phyloP scores from a whole-genome alignment of 2,329 filamentous ascomycete species.

The Calycina marina region DNA sequence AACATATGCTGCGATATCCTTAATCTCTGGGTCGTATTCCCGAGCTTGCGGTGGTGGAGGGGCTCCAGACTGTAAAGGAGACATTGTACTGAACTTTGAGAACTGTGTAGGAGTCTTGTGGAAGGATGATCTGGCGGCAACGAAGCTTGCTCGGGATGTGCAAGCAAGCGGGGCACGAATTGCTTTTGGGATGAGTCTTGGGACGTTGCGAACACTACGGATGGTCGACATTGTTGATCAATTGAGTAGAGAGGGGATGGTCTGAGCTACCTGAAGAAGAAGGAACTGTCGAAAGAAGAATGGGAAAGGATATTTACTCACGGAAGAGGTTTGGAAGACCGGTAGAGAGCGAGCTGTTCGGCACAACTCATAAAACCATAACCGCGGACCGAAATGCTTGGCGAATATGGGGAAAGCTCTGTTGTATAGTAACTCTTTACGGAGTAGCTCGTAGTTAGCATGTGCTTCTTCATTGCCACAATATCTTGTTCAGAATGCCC shows the following conservation, averaged over 20 bases:
- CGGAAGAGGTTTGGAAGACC: not conserved
- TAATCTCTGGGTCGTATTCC: conserved; percentile 82
- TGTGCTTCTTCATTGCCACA: too few relatives aligned
- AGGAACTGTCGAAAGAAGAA: not conserved
- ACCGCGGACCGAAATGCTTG: not conserved
- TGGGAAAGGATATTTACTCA: not conserved
- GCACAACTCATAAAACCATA: not conserved
- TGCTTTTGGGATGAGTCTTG: conserved; percentile 17
- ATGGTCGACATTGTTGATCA: conserved; percentile 20
- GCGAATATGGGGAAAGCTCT: not conserved
- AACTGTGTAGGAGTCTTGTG: conserved; percentile 8
- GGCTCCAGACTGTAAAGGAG: conserved; percentile 26
- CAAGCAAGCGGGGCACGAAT: conserved; percentile 18
- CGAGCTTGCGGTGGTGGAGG: conserved; percentile 34
- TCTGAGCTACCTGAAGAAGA: not conserved
- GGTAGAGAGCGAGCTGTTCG: not conserved
- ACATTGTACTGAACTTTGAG: conserved; percentile 24
- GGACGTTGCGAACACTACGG: conserved; percentile 20
- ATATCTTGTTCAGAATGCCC: too few relatives aligned
- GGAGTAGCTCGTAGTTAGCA: too few relatives aligned
- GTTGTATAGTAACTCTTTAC: too few relatives aligned
- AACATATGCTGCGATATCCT: conserved; percentile 89
- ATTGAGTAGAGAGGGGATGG: conserved; percentile 7
- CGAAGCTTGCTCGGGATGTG: conserved; percentile 11
- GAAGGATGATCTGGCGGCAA: conserved; percentile 6